Base-by-base conservation (phyloP, 2,329 filamentous ascomycete species). In the Penicillium crustosum region DNA sequence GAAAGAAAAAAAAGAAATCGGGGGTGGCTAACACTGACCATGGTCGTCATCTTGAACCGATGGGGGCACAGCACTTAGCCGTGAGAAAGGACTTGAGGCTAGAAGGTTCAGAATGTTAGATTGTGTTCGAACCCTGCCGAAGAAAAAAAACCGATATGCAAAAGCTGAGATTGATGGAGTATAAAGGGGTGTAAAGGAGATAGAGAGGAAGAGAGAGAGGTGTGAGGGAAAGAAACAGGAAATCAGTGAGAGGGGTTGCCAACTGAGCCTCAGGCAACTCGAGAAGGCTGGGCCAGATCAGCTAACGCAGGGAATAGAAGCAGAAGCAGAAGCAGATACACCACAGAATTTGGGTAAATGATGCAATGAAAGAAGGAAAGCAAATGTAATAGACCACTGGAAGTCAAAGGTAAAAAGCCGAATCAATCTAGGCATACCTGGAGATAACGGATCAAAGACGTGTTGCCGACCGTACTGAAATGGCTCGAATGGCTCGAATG, bases 1-100 rank as follows among this genome's bases (percentile, higher is more conserved):
- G 36, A 17, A 45, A 27, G 13, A 39, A 17, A 31, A 31, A 2
- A 47, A 52, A 41, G 41, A 55, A 47, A 38, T 27, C 17, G 42
- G 47, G 25, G 36, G 49, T 44, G 39, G 44, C 38, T 39, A 45
- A 55, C 33, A 69, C 72, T 69, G 50, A 75, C 73, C 73, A 75
- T 75, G 58, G 73, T 75, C 63, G 73, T 75, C 73, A 75, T 75
- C 38, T 69, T 73, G 67, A 53, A 57, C 42, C 43, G 47, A 57
- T 55, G 62, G 49, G 48, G 57, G 63, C 69, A 71, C 71, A 72
- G 70, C 68, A 61, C 62, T 51, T 58, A 58, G 69, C 71, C 64
- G 70, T 67, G 67, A 55, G 52, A 49, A 58, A 62, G 47, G 38
- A 58, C 59, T 67, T 49, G 50, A 55, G 44, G 52, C 56, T 65